Conservation (phyloP, 2,329 filamentous ascomycete species). For the Tolypocladium album region DNA sequence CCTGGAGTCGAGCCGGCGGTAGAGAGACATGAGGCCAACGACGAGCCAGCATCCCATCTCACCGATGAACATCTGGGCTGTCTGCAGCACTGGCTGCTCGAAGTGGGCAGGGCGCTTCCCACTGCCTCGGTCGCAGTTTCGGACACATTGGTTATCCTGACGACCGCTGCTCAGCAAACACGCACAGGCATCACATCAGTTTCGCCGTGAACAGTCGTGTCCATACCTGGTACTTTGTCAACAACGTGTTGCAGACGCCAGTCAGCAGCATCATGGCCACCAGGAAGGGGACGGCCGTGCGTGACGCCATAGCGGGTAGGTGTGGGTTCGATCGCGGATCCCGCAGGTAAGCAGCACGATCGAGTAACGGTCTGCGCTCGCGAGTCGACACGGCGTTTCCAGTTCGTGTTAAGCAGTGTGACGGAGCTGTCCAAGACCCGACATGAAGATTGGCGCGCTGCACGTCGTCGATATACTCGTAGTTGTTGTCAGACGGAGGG, state of each 20-base stretch:
- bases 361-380: background rate
- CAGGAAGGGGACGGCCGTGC: conserved; percentile 67
- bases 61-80: conserved; percentile 94
- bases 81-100: conserved; percentile 93
- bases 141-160: conserved; percentile 92
- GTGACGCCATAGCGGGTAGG: conserved; percentile 52
- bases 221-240: conserved; percentile 88
- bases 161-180: background rate
- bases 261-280: conserved; percentile 96
- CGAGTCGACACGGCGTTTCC: background rate
- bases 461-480: background rate
- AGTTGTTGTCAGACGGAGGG: background rate
- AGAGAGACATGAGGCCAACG: conserved; percentile 58
- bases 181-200: too few relatives aligned
- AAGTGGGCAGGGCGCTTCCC: conserved; percentile 61
- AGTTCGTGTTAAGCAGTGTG: background rate
- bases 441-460: background rate
- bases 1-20: conserved; percentile 43
- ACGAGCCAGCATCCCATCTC: conserved; percentile 96
- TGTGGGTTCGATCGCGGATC: background rate
- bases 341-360: background rate
- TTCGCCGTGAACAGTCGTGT: background rate
- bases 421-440: background rate
- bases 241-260: conserved; percentile 89
- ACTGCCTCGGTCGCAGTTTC: conserved; percentile 67